Evolutionary conservation across 1,284 basidiomycete species (phyloP).

Genomic region (Pseudozyma thailandica): DNA sequence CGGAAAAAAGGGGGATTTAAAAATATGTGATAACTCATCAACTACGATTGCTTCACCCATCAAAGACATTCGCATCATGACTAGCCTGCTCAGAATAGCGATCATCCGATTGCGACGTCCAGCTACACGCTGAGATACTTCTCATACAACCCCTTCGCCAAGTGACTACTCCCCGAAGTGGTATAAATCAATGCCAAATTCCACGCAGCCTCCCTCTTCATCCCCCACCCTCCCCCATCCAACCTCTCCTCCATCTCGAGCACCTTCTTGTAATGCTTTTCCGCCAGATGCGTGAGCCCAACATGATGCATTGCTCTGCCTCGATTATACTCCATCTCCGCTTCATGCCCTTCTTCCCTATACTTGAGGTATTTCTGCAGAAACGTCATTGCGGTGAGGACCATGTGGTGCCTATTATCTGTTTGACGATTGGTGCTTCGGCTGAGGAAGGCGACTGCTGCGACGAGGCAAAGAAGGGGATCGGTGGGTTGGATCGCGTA

Average conservation of each 20-base stretch:
- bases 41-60: neutral
- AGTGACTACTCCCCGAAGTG: conserved; percentile 35
- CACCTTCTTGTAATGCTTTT: conserved; percentile 53
- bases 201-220: conserved; percentile 61
- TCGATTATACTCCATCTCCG: conserved; percentile 88
- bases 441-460: conserved; percentile 85
- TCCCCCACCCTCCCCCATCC: conserved; percentile 5
- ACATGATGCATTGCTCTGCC: conserved; percentile 90
- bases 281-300: conserved; percentile 58
- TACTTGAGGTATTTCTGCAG: conserved; percentile 66
- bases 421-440: conserved; percentile 91
- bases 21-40: too few relatives aligned
- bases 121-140: conserved; percentile 22
- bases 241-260: conserved; percentile 18
- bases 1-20: too few relatives aligned
- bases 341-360: conserved; percentile 73
- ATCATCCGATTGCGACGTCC: neutral
- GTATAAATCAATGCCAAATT: conserved; percentile 61
- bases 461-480: conserved; percentile 82
- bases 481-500: conserved; percentile 85
- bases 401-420: conserved; percentile 85
- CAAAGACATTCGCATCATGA: neutral
- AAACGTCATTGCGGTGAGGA: conserved; percentile 49
- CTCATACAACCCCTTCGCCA: conserved; percentile 39
- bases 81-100: neutral